Evolutionary conservation across 495 filamentous ascomycete genomes (phyloP).

Genomic region (Talaromyces borbonicus): DNA sequence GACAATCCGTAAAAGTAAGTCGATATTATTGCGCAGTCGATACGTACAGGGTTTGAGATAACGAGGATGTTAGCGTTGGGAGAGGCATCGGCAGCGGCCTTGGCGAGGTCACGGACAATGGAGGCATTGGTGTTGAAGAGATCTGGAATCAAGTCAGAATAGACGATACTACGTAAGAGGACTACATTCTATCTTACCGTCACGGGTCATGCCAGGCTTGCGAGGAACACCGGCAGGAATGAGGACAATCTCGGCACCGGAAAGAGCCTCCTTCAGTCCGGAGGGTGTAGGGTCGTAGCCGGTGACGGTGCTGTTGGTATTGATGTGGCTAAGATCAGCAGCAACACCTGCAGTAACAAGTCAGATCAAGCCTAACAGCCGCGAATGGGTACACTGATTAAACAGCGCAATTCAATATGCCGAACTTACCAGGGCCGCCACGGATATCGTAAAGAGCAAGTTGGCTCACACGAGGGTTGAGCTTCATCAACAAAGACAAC

Average conservation of each 20-base stretch:
- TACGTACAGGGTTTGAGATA: constrained; percentile 84
- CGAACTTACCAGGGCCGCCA: constrained; percentile 66
- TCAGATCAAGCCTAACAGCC: not conserved
- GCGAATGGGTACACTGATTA: not conserved
- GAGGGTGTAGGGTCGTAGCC: constrained; percentile 72
- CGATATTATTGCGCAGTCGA: not conserved
- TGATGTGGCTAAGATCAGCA: constrained; percentile 95
- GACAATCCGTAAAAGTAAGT: too few species aligned
- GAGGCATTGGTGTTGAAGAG: constrained; percentile 99
- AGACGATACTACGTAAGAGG: not conserved
- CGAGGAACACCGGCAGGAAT: constrained; percentile 97
- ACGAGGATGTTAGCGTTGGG: constrained; percentile 93
- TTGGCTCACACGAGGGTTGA: constrained; percentile 87
- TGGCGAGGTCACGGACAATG: constrained; percentile 96
- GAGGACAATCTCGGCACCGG: constrained; percentile 84
- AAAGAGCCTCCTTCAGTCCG: constrained; percentile 68
- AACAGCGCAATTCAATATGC: not conserved
- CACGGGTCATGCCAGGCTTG: constrained; percentile 99
- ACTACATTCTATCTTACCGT: constrained; percentile 40
- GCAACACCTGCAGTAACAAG: constrained; percentile 64
- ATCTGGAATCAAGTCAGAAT: constrained; percentile 36
- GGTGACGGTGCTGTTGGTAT: constrained; percentile 91
- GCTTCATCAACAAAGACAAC: constrained; percentile 92
- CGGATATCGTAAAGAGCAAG: constrained; percentile 97
- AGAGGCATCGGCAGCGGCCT: constrained; percentile 79